Conservation (phyloP, 768 basidiomycete genomes). For the Wakefieldia striispora region DNA sequence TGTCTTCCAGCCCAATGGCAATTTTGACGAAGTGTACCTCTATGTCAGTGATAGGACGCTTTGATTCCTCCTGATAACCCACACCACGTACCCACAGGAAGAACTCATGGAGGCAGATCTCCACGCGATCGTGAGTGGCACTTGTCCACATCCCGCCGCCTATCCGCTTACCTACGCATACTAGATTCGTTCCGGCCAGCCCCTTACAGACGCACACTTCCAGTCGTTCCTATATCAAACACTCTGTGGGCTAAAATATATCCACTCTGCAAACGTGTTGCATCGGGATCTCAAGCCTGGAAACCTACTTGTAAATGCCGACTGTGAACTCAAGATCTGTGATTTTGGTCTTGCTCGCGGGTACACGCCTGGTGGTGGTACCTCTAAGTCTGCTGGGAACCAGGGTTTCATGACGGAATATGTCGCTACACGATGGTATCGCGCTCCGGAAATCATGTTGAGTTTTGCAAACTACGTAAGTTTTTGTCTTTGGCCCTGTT, state of each 20-base stretch:
- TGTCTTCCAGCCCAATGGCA: conserved; percentile 85
- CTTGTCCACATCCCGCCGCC: not conserved
- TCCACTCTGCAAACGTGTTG: conserved; percentile 96
- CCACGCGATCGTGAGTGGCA: conserved; percentile 82
- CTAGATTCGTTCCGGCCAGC: conserved; percentile 83
- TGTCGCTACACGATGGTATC: conserved; percentile 98
- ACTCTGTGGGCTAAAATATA: conserved; percentile 96
- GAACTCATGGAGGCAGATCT: conserved; percentile 99
- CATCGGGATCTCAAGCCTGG: conserved; percentile 96
- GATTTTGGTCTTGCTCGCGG: conserved; percentile 97
- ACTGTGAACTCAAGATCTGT: conserved; percentile 98
- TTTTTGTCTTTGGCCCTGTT: conserved; percentile 2
- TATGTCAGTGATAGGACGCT: conserved; percentile 52
- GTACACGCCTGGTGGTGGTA: conserved; percentile 81
- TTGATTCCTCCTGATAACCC: not conserved
- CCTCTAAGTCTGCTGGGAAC: conserved; percentile 69
- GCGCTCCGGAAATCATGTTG: conserved; percentile 98
- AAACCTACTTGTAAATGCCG: conserved; percentile 94
- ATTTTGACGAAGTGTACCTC: conserved; percentile 96
- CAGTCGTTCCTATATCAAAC: conserved; percentile 98
- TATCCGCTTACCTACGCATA: conserved; percentile 2
- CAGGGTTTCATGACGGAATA: conserved; percentile 99
- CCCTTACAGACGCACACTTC: conserved; percentile 87
- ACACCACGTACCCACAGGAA: conserved; percentile 56
- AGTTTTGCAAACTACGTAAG: conserved; percentile 93